Evolutionary conservation across 2,329 filamentous ascomycete genomes (phyloP).

Genomic region (Ophiocordyceps camponoti-leonardi): DNA sequence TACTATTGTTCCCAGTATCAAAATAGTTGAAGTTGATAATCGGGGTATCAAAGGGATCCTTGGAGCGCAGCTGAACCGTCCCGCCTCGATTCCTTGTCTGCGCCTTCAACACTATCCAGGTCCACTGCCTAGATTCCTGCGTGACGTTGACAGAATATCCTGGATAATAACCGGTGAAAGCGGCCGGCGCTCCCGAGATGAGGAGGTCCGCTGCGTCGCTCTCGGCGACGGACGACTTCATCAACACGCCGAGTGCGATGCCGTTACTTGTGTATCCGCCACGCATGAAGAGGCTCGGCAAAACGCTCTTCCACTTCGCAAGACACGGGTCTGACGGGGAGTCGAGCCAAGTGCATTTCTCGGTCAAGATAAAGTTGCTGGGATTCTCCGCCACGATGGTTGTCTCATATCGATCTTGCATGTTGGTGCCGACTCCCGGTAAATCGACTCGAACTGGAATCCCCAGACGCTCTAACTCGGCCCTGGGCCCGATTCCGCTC

Average conservation of each 20-base stretch:
- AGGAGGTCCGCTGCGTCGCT: slow-evolving; percentile 9
- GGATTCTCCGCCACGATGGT: slow-evolving; percentile 4
- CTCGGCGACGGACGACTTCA: slow-evolving; percentile 12
- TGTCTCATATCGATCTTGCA: slow-evolving; percentile 12
- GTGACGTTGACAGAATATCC: slow-evolving; percentile 7
- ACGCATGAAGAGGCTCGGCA: background rate
- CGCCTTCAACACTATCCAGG: slow-evolving; percentile 31
- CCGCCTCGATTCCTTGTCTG: slow-evolving; percentile 46
- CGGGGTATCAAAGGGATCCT: slow-evolving; percentile 46
- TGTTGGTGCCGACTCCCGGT: slow-evolving; percentile 42
- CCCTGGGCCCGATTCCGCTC: slow-evolving; percentile 23
- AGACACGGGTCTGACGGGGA: slow-evolving; percentile 15
- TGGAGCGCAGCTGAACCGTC: slow-evolving; percentile 39
- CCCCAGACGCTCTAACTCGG: slow-evolving; percentile 19
- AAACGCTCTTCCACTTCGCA: background rate
- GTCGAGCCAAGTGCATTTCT: slow-evolving; percentile 13
- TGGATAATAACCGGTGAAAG: slow-evolving; percentile 13
- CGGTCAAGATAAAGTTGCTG: slow-evolving; percentile 1
- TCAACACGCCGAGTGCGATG: slow-evolving; percentile 6
- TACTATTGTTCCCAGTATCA: slow-evolving; percentile 24
- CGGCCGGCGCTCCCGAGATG: slow-evolving; percentile 10
- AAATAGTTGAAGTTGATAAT: slow-evolving; percentile 47
- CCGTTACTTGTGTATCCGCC: slow-evolving; percentile 9
- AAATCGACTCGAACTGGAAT: slow-evolving; percentile 37
- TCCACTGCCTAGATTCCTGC: slow-evolving; percentile 16